Evolutionary conservation across 805 yeast species (phyloP), one percentile per base, ranked within the genome.

Genomic region (Saccharomycopsis javanensis): DNA sequence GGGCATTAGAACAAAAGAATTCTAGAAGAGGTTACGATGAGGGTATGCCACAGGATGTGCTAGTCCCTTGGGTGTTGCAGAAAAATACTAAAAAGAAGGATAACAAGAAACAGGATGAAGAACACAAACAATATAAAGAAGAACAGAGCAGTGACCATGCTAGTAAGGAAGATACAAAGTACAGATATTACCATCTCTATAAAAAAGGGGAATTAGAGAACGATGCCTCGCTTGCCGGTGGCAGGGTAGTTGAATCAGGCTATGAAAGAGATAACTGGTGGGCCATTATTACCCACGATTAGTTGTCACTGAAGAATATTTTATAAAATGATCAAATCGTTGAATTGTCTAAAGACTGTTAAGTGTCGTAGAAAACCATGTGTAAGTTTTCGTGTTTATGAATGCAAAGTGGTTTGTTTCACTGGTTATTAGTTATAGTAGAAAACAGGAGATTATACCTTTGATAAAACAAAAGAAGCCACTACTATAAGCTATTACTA

Each of bases 191-290:
- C 65, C 99, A 94, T 68, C 71, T 94, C 51, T 94, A 94, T 68
- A 79, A 77, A 57, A 71, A 86, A 60, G 97, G 97, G 1, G 99
- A 94, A 67, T 74, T 94, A 50, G 85, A 78, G 51, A 79, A 78
- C 4, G 88, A 92, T 65, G 86, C 87, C 27, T 66, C 63, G 20
- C 65, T 66, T 27, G 96, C 97, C 0, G 96, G 96, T 1, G 91
- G 85, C 1, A 63, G 56, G 3, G 75, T 91, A 0, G 75, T 86
- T 0, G 81, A 78, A 28, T 72, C 79, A 48, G 99, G 99, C 0
- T 94, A 92, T 67, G 98, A 94, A 68, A 81, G 79, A 66, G 99
- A 92, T 67, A 92, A 92, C 66, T 94, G 98, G 98, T 92, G 96
- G 87, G 83, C 75, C 1, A 71, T 84, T 3, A 72, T 76, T 23